These are phyloP conservation scores for Backusella liffmaniae DNA, from an alignment of 192 early-diverging fungal species.

Conservation along the genomic window DNA sequence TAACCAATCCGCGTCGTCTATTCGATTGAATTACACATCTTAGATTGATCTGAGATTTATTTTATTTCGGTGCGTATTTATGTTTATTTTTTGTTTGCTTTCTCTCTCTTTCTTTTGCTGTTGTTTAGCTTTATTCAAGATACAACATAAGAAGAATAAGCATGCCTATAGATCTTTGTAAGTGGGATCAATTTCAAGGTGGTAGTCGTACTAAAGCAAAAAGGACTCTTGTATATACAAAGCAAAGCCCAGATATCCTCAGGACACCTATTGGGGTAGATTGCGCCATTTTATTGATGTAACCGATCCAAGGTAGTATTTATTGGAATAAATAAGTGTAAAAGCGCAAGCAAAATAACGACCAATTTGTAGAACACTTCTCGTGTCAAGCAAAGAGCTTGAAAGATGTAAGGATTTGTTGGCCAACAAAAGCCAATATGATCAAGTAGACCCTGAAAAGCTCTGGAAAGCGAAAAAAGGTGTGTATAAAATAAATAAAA, in stretches of 20 bases:
- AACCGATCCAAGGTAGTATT: slow-evolving; percentile 60
- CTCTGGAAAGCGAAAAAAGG: slow-evolving; percentile 76
- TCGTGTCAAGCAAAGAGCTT: slow-evolving; percentile 57
- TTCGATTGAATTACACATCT: neutral
- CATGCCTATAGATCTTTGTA: neutral
- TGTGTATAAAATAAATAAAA: slow-evolving; percentile 22
- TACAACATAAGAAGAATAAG: neutral
- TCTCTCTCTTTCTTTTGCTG: neutral
- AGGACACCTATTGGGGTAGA: slow-evolving; percentile 71
- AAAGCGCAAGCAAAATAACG: neutral
- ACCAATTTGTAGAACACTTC: slow-evolving; percentile 48
- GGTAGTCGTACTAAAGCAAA: neutral
- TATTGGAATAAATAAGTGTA: neutral
- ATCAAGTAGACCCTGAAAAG: slow-evolving; percentile 41
- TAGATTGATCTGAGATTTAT: neutral
- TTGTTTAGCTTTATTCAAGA: neutral
- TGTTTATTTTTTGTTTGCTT: neutral
- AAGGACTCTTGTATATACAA: neutral
- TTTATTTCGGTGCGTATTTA: neutral
- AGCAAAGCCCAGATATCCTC: slow-evolving; percentile 61
- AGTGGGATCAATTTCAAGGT: neutral
- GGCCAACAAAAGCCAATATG: slow-evolving; percentile 46
- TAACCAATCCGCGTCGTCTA: neutral
- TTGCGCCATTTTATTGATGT: slow-evolving; percentile 73
- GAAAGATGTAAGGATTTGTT: slow-evolving; percentile 62